A percentile compares a stretch with the other conserved stretches of the same genome.
Evolutionary conservation across 2,329 filamentous ascomycete genomes (phyloP).

Genomic region (Dactylonectria macrodidyma): DNA sequence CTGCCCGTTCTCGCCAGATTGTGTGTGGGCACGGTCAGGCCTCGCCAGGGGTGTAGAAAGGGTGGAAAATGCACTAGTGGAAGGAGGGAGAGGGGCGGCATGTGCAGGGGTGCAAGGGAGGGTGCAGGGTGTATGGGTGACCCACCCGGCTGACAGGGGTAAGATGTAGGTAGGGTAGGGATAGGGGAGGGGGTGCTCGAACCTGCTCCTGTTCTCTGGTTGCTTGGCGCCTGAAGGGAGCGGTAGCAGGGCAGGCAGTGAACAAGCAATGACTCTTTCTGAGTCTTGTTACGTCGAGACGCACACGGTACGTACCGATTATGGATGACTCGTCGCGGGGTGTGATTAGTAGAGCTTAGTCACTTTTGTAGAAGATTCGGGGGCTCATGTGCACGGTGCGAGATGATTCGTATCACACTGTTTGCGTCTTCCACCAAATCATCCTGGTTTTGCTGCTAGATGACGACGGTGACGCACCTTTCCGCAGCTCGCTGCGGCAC

Average conservation of each 20-base stretch:
- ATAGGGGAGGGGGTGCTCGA: constrained; percentile 32
- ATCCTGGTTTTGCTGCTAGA: constrained; percentile 37
- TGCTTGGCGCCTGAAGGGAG: constrained; percentile 27
- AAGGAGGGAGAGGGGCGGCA: constrained; percentile 40
- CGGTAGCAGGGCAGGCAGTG: constrained; percentile 41
- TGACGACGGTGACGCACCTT: constrained; percentile 47
- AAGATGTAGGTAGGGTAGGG: constrained; percentile 6
- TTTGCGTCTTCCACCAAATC: constrained; percentile 25
- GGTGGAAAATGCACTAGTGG: constrained; percentile 12
- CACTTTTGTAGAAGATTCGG: constrained; percentile 40
- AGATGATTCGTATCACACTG: constrained; percentile 36
- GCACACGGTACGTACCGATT: not conserved
- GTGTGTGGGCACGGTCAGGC: constrained; percentile 43
- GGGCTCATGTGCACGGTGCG: constrained; percentile 41
- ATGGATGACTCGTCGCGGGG: constrained; percentile 6
- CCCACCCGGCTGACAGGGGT: constrained; percentile 29
- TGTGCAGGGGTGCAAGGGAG: constrained; percentile 44
- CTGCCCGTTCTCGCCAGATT: constrained; percentile 33
- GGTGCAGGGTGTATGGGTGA: constrained; percentile 27
- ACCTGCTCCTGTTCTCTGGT: constrained; percentile 22
- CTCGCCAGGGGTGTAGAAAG: constrained; percentile 39
- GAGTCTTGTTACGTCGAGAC: not conserved
- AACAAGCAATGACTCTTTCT: constrained; percentile 27
- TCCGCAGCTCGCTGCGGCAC: constrained; percentile 33
- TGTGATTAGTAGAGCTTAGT: constrained; percentile 44